Conservation (phyloP, 2,329 filamentous ascomycete species). For the Chrysosporium keratinophilum region DNA sequence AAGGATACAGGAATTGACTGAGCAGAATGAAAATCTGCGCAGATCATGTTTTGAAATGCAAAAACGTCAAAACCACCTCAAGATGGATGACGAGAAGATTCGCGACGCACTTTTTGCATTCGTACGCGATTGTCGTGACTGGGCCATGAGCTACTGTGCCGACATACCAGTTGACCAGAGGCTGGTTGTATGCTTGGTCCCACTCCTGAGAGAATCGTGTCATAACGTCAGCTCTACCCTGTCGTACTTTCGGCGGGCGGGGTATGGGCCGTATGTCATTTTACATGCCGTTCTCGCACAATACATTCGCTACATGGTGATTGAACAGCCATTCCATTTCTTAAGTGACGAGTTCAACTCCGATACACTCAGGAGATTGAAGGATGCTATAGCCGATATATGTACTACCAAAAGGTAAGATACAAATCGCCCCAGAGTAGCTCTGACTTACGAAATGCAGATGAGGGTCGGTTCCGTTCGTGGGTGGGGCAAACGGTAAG, state of each 20-base stretch:
- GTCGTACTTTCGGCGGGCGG: neutral
- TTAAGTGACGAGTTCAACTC: neutral
- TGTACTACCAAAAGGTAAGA: neutral
- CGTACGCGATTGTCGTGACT: neutral
- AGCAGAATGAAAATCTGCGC: neutral
- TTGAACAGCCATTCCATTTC: conserved; percentile 1
- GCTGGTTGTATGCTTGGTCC: too few relatives aligned
- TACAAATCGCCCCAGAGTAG: neutral
- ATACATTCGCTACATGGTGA: conserved; percentile 3
- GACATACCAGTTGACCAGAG: neutral
- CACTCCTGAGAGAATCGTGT: neutral
- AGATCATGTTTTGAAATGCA: neutral
- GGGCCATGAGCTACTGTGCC: neutral
- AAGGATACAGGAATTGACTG: neutral
- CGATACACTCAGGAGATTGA: neutral
- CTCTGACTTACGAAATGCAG: conserved; percentile 1
- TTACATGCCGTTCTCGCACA: conserved; percentile 1
- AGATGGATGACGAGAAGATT: neutral
- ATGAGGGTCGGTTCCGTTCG: neutral
- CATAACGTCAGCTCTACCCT: neutral
- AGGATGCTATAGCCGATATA: neutral
- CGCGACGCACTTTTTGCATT: neutral
- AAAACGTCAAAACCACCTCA: neutral
- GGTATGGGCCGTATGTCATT: neutral
- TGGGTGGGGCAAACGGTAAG: conserved; percentile 4